Percentiles rank a stretch among this genome's conserved stretches.
phyloP scores from a whole-genome alignment of 1,284 basidiomycete species.

The Melampsora larici-populina region DNA sequence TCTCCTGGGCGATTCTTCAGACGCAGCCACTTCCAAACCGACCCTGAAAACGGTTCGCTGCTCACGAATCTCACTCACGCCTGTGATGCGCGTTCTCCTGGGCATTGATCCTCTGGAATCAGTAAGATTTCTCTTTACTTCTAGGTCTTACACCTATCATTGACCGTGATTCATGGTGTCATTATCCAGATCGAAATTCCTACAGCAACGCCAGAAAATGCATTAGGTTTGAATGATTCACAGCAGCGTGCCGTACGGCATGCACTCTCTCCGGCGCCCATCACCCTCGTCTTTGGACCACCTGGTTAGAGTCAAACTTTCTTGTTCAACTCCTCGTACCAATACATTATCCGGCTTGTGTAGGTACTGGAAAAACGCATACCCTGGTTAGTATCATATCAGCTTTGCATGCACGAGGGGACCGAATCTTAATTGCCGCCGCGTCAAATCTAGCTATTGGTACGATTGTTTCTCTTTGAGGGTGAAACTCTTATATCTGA shows the following conservation, averaged over 20 bases:
- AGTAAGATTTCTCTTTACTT: slow-evolving; percentile 9
- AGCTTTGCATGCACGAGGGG: slow-evolving; percentile 52
- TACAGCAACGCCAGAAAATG: slow-evolving; percentile 1
- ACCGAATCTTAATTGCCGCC: slow-evolving; percentile 73
- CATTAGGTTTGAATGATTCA: slow-evolving; percentile 16
- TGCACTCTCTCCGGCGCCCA: slow-evolving; percentile 32
- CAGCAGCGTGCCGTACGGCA: slow-evolving; percentile 38
- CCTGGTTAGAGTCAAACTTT: slow-evolving; percentile 22
- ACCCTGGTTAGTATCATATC: slow-evolving; percentile 41
- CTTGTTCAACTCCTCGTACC: background rate
- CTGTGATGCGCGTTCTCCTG: slow-evolving; percentile 33
- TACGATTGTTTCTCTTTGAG: slow-evolving; percentile 46
- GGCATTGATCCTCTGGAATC: slow-evolving; percentile 22
- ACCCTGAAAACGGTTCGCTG: background rate
- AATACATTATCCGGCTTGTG: background rate
- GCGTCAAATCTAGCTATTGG: slow-evolving; percentile 83
- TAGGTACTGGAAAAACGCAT: slow-evolving; percentile 41
- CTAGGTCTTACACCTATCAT: background rate
- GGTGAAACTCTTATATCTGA: slow-evolving; percentile 45
- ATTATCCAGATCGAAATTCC: background rate
- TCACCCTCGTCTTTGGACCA: slow-evolving; percentile 41
- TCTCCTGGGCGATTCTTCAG: background rate
- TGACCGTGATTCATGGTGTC: background rate
- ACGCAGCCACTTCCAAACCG: background rate
- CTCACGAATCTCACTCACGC: slow-evolving; percentile 8